Percentiles rank a stretch among this genome's conserved stretches.
Evolutionary conservation across 345 rosid genomes (phyloP).

Genomic region (Balakata baccata): DNA sequence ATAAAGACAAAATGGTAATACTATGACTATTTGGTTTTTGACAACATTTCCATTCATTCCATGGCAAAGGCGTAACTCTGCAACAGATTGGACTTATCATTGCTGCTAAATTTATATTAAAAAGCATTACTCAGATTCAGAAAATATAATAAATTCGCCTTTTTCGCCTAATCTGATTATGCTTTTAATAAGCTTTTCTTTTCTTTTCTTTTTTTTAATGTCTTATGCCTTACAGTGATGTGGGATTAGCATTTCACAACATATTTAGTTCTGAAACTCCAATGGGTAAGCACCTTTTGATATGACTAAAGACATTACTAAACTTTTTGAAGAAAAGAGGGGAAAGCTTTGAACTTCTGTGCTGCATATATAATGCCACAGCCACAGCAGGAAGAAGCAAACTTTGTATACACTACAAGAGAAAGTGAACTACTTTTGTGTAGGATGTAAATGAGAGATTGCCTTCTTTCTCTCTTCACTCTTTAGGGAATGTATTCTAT

Average conservation of each 20-base stretch:
- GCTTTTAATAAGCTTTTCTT: constrained; percentile 2
- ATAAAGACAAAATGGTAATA: neutral
- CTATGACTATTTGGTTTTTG: neutral
- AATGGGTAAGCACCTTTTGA: constrained; percentile 6
- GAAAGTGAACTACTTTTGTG: too few relatives aligned
- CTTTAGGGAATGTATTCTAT: too few relatives aligned
- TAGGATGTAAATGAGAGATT: too few relatives aligned
- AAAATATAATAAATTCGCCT: neutral
- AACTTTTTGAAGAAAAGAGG: neutral
- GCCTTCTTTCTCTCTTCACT: too few relatives aligned
- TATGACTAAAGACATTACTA: constrained; percentile 10
- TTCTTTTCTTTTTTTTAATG: too few relatives aligned
- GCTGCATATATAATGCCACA: too few relatives aligned
- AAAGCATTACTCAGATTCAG: neutral
- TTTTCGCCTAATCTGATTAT: neutral
- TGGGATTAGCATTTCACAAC: neutral
- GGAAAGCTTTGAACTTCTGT: neutral
- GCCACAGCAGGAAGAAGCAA: too few relatives aligned
- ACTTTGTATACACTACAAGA: too few relatives aligned
- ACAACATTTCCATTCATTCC: neutral
- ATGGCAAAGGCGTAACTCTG: neutral
- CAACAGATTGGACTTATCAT: neutral
- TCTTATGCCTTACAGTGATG: neutral
- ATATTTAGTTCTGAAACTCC: neutral
- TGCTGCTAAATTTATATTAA: neutral